Base-by-base conservation (phyloP, 2,329 filamentous ascomycete genomes). In the Diaporthe vexans region DNA sequence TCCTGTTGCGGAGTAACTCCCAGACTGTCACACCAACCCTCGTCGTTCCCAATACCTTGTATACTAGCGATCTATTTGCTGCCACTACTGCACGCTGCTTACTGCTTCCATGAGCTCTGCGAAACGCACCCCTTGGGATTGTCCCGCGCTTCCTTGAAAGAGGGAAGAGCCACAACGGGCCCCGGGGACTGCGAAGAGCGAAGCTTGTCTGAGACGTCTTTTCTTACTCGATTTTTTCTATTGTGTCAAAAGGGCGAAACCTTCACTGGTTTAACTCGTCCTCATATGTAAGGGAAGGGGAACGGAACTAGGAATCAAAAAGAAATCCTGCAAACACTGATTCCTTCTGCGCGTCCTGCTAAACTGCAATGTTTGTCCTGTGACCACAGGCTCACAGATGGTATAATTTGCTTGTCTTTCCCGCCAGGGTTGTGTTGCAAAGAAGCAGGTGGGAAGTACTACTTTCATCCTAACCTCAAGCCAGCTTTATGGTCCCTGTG, bases 11-110 rank as follows among this genome's bases (percentile, higher is more conserved):
- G 48, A 54, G 59, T 61, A 52, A 51, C 57, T 26, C 35, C 48
- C 33, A 63, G 35, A 43, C 70, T 72, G 57, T 72, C 21, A 59
- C 70, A 43, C 48, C 26, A 3, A 72, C 37, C 46, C 67, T 48
- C 56, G 43, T 43, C 40, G 46, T 65, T 69, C 52, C 65, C 54
- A 59, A 59, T 71, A 63, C 74, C 65, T 71, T 51, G 56, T 71
- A 75, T 74, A 59, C 74, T 48, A 75, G 74, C 74, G 74, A 75
- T 75, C 52, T 73, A 71, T 56, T 57, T 68, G 57, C 73, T 74
- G 69, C 65, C 48, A 54, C 57, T 73, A 58, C 43, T 59, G 71
- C 67, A 68, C 67, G 65, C 70, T 72, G 57, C 58, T 70, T 71
- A 37, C 74, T 74, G 71, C 52, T 65, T 37, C 29, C 29, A 71